phyloP scores from a whole-genome alignment of 176 grass and related monocot species.

The Saccharum officinarum region DNA sequence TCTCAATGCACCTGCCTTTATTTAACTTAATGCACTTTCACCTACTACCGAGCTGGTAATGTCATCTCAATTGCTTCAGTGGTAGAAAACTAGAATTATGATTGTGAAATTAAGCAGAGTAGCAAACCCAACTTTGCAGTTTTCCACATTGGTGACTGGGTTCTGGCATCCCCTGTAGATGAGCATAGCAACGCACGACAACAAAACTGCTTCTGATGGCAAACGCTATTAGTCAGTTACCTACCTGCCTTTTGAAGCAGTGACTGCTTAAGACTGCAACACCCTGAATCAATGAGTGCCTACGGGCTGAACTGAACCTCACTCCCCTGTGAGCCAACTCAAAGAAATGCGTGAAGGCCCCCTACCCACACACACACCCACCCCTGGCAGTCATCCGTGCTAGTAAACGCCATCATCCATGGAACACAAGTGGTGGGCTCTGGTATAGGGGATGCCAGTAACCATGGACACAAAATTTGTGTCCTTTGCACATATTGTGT shows the following conservation, averaged over 20 bases:
- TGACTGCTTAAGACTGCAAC: neutral
- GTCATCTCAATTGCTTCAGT: slow-evolving; percentile 17
- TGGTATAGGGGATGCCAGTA: neutral
- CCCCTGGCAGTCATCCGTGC: neutral
- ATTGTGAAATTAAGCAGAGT: neutral
- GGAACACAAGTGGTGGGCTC: neutral
- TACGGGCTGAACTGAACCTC: neutral
- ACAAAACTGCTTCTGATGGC: neutral
- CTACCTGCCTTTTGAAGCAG: neutral
- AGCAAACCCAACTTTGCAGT: neutral
- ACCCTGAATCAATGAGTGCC: neutral
- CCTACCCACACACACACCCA: too few relatives aligned
- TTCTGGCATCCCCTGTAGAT: neutral
- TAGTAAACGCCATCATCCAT: neutral
- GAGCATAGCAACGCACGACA: neutral
- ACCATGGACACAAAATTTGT: neutral
- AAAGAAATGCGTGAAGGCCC: neutral
- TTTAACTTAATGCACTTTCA: neutral
- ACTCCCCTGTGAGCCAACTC: neutral
- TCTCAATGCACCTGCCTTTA: neutral
- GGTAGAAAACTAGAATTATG: neutral
- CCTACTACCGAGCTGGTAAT: slow-evolving; percentile 16
- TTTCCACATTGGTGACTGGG: neutral
- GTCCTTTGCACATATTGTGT: neutral
- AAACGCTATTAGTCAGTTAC: neutral